Evolutionary conservation across 1,284 basidiomycete genomes (phyloP), one percentile per base, ranked within the genome.

Genomic region (Puccinia coronata): DNA sequence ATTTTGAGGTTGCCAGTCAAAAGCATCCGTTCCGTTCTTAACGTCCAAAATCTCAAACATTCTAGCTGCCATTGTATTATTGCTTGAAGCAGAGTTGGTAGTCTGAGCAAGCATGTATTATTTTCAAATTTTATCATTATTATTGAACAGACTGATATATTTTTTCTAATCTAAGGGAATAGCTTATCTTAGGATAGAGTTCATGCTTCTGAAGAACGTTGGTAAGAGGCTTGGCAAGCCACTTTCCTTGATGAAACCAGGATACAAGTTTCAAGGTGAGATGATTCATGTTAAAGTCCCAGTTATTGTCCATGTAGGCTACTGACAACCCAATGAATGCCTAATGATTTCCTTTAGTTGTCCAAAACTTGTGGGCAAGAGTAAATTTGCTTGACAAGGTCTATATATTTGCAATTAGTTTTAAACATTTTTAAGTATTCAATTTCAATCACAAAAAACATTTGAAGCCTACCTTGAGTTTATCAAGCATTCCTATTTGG

Each of bases 311-410:
- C n/a, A 76, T 61, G 39, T 61, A 76, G 11, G 74, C 59, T 23
- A 63, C 74, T 18, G 57, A 61, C 25, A 31, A 57, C 14, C 74
- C 74, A 57, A 59, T 39, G 28, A 76, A 63, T n/a, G n/a, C n/a
- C n/a, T n/a, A n/a, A n/a, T n/a, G n/a, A n/a, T n/a, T n/a, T n/a
- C n/a, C n/a, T n/a, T n/a, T n/a, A n/a, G n/a, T n/a, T n/a, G n/a
- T n/a, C n/a, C n/a, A n/a, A n/a, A n/a, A n/a, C n/a, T n/a, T 63
- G 43, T 76, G 74, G 14, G 49, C 28, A 47, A 76, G 59, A 63
- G 28, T 61, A 25, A 76, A 76, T 31, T 69, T 69, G 65, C 65
- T 69, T 12, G 65, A 43, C 2, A 41, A 43, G 43, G 36, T 69
- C 39, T 69, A n/a, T n/a, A 4, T 39, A 43, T 61, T 61, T 36